Percentiles rank a stretch among this genome's conserved stretches.
Conservation (phyloP, 768 basidiomycete species). For the Saitozyma podzolica region DNA sequence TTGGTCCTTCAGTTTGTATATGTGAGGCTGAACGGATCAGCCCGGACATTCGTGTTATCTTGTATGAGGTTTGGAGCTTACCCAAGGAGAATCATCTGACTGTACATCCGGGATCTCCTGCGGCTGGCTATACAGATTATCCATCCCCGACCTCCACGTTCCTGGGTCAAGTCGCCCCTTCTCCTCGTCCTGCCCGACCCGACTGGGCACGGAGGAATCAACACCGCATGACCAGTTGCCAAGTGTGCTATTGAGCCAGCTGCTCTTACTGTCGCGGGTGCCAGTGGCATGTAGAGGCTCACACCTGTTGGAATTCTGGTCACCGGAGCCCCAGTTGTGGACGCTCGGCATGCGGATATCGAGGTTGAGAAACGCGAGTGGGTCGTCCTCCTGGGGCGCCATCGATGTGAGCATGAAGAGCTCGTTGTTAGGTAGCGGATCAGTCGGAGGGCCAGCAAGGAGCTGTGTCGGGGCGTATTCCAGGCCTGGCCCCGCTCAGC, state of each 20-base stretch:
- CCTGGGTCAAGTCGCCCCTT: not conserved
- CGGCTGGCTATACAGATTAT: not conserved
- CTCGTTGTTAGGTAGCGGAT: no score
- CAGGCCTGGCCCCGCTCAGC: not conserved
- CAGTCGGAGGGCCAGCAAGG: no score
- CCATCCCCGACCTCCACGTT: not conserved
- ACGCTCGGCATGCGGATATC: no score
- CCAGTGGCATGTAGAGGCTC: slow-evolving; percentile 4
- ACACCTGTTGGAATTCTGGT: slow-evolving; percentile 1
- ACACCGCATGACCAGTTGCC: not conserved
- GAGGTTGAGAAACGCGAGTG: no score
- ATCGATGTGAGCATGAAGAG: no score
- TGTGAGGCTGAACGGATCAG: slow-evolving; percentile 9
- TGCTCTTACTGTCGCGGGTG: no score
- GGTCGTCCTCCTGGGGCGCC: no score
- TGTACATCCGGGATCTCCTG: slow-evolving; percentile 11
- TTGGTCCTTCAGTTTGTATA: slow-evolving; percentile 8
- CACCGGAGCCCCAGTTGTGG: slow-evolving; percentile 3
- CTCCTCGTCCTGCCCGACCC: no score
- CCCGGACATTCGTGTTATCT: no score
- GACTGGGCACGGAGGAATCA: no score
- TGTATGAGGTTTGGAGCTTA: not conserved
- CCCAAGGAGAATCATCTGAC: slow-evolving; percentile 10
- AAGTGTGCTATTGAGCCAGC: slow-evolving; percentile 3
- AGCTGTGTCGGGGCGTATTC: no score